These are phyloP conservation scores for Tritrichomonas musculus DNA, from an alignment of 208 protist species.

Conservation along the genomic window DNA sequence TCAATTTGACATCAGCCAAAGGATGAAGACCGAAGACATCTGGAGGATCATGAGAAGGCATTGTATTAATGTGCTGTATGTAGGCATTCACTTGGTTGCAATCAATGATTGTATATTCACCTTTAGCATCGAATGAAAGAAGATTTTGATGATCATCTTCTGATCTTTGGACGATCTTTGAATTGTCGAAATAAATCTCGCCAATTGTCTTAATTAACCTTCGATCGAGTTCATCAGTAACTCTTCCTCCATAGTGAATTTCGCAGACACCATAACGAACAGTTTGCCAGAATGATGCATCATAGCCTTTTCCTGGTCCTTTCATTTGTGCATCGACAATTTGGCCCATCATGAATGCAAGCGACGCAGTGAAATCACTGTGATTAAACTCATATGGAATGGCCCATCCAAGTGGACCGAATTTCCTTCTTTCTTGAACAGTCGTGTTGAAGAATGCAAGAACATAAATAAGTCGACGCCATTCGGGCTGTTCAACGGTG, in stretches of 20 bases:
- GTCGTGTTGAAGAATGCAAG: constrained; percentile 90
- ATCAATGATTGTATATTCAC: constrained; percentile 42
- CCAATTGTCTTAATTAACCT: constrained; percentile 88
- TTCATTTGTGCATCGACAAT: constrained; percentile 77
- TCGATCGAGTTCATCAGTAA: constrained; percentile 93
- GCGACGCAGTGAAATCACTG: constrained; percentile 70
- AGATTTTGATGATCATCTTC: too few relatives aligned
- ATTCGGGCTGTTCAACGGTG: constrained; percentile 68
- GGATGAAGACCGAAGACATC: constrained; percentile 91
- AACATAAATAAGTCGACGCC: constrained; percentile 84
- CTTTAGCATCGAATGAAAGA: background rate
- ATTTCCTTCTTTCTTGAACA: constrained; percentile 91
- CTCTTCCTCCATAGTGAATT: constrained; percentile 95
- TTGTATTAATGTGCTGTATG: constrained; percentile 56
- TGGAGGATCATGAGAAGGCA: constrained; percentile 82
- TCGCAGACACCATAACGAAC: constrained; percentile 90
- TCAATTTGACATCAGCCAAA: constrained; percentile 71
- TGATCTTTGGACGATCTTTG: background rate
- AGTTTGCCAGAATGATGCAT: constrained; percentile 56
- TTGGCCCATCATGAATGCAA: constrained; percentile 92
- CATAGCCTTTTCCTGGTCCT: constrained; percentile 39
- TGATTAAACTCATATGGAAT: constrained; percentile 97
- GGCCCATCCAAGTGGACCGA: constrained; percentile 91
- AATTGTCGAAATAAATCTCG: constrained; percentile 64
- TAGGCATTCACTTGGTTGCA: background rate